Conservation (phyloP, 768 basidiomycete genomes). For the Clitopilus passeckerianus region DNA sequence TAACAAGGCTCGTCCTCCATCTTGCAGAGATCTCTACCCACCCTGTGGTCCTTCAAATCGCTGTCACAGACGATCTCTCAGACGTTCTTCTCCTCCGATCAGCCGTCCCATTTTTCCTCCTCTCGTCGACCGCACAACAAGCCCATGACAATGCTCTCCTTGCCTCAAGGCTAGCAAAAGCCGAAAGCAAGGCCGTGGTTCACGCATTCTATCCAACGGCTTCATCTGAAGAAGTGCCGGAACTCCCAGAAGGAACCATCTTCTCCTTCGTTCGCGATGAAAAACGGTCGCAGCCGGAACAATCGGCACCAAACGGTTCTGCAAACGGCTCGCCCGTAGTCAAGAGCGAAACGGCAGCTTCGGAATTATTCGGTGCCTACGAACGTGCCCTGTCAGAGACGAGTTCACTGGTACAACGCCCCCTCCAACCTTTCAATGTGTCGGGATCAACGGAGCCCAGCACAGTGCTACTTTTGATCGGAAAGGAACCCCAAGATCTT, state of each 20-base stretch:
- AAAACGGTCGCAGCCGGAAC: conserved; percentile 31
- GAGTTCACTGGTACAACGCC: conserved; percentile 54
- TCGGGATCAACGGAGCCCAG: conserved; percentile 52
- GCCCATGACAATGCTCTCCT: conserved; percentile 90
- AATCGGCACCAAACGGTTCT: conserved; percentile 3
- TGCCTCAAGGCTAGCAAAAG: conserved; percentile 72
- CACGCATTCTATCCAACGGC: conserved; percentile 68
- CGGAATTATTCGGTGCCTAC: conserved; percentile 50
- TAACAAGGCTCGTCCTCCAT: conserved; percentile 60
- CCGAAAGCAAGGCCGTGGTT: conserved; percentile 71
- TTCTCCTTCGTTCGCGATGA: conserved; percentile 54
- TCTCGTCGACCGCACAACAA: conserved; percentile 73
- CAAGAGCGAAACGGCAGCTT: conserved; percentile 16
- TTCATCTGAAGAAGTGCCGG: conserved; percentile 33
- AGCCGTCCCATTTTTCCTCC: conserved; percentile 75
- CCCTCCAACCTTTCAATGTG: conserved; percentile 49
- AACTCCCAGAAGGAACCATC: conserved; percentile 56
- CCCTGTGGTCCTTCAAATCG: conserved; percentile 71
- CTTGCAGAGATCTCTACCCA: conserved; percentile 61
- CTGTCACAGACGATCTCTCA: conserved; percentile 60
- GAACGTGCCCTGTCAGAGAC: conserved; percentile 66
- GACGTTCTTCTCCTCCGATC: conserved; percentile 73
- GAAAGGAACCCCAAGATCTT: conserved; percentile 34
- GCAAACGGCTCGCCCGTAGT: conserved; percentile 2
- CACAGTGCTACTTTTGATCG: conserved; percentile 70